Conservation (phyloP, 2,329 filamentous ascomycete genomes). For the Diatrype stigma region DNA sequence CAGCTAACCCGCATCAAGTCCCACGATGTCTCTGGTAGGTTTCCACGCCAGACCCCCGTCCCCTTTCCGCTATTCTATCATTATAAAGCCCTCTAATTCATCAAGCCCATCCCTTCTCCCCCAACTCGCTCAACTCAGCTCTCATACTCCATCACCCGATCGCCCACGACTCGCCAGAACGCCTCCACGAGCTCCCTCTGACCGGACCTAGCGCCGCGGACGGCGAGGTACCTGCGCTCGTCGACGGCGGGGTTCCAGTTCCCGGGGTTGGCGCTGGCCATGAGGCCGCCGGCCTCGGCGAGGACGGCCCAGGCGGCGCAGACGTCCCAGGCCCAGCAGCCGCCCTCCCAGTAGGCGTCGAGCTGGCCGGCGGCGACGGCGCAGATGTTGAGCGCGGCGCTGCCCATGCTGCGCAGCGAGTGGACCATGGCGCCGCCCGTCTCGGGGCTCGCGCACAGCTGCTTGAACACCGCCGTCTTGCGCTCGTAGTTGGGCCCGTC, state of each 20-base stretch:
- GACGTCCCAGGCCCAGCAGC: conserved; percentile 83
- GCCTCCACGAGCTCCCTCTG: conserved; percentile 61
- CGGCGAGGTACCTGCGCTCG: conserved; percentile 57
- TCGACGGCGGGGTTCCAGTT: conserved; percentile 63
- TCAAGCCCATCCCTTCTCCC: too few relatives aligned
- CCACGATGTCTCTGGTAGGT: too few relatives aligned
- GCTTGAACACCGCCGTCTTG: conserved; percentile 63
- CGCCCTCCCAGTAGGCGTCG: conserved; percentile 78
- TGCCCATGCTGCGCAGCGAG: conserved; percentile 64
- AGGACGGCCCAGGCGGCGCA: conserved; percentile 78
- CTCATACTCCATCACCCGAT: conserved; percentile 46
- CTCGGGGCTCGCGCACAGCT: conserved; percentile 53
- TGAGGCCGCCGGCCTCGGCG: conserved; percentile 66
- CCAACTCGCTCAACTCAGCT: conserved; percentile 12
- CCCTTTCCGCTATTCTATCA: too few relatives aligned
- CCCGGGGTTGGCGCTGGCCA: conserved; percentile 70
- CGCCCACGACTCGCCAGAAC: conserved; percentile 59
- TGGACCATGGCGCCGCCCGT: conserved; percentile 73
- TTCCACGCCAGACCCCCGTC: too few relatives aligned
- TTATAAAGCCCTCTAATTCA: too few relatives aligned
- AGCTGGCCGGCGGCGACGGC: conserved; percentile 66
- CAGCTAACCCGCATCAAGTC: too few relatives aligned
- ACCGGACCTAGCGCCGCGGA: conserved; percentile 55
- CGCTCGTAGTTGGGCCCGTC: conserved; percentile 67
- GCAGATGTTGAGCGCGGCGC: conserved; percentile 72